A percentile compares a stretch with the other conserved stretches of the same genome.
Evolutionary conservation across 2,329 filamentous ascomycete species (phyloP).

Genomic region (Ceratocystis destructans): DNA sequence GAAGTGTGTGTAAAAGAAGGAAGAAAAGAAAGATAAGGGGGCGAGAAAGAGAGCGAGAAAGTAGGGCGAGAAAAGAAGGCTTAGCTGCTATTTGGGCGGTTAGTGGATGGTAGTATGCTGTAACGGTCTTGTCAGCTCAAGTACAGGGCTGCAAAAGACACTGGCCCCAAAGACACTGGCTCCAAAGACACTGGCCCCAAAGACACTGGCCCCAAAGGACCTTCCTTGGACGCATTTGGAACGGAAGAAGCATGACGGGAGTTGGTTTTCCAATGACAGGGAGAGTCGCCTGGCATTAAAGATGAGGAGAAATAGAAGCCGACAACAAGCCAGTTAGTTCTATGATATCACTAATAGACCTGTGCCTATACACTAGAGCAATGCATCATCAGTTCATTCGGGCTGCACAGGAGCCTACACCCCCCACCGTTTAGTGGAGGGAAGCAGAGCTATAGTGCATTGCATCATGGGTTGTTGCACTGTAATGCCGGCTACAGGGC

Average conservation of each 20-base stretch:
- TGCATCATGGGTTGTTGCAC: no score
- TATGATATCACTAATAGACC: neutral
- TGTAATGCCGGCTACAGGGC: no score
- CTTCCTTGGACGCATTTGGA: no score
- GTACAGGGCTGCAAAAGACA: neutral
- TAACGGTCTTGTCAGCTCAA: neutral
- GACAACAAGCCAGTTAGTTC: no score
- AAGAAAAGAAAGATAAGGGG: conserved; percentile 3
- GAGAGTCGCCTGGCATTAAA: no score
- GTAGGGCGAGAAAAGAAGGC: neutral
- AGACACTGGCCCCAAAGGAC: neutral
- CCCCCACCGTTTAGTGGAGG: no score
- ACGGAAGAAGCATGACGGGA: no score
- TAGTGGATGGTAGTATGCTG: neutral
- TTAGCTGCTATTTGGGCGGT: neutral
- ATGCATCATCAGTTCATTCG: no score
- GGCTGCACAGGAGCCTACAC: no score
- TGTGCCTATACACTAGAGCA: neutral
- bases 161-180: neutral
- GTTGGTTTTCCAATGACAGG: no score
- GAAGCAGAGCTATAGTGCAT: no score
- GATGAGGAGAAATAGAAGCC: no score
- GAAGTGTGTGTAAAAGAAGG: neutral
- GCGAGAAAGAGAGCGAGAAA: neutral
- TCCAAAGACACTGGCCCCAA: neutral